Base-by-base conservation (phyloP, 192 early-diverging fungal species). In the Entrophospora sp. region DNA sequence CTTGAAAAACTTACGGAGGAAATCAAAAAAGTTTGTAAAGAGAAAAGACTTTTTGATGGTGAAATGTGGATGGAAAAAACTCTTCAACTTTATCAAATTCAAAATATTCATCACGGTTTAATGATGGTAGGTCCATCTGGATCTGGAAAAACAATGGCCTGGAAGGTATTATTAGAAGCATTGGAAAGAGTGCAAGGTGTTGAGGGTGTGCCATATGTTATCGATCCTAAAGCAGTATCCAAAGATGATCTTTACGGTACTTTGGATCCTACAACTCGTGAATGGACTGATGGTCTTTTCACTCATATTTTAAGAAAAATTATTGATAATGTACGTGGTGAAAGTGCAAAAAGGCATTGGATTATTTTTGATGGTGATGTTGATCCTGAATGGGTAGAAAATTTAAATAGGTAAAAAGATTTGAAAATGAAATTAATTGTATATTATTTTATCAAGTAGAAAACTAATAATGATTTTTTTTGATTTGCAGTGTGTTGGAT, bases 371-470 rank as follows among this genome's bases (percentile, higher is more conserved):
- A 98, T 75, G 97, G 96, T 72, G 96, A 98, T 75, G 95, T 99
- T 5, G 97, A 98, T 78, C 96, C 97, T 22, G 94, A 97, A 72
- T 99, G 97, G 97, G 96, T 99, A 18, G 97, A 99, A 79, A 99
- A 99, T 71, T 83, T 99, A 62, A 93, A 94, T 74, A 75, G 70
- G 69, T 75, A 68, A n/a, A n/a, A n/a, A n/a, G n/a, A n/a, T n/a
- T n/a, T n/a, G n/a, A n/a, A n/a, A n/a, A n/a, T n/a, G n/a, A n/a
- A n/a, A n/a, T n/a, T n/a, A n/a, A n/a, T n/a, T n/a, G n/a, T n/a
- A n/a, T n/a, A n/a, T n/a, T n/a, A n/a, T n/a, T n/a, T n/a, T n/a
- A n/a, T n/a, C n/a, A n/a, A n/a, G n/a, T n/a, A n/a, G n/a, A n/a
- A n/a, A n/a, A n/a, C n/a, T n/a, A n/a, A n/a, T n/a, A n/a, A n/a